Base-by-base conservation (phyloP, 2,329 filamentous ascomycete genomes). In the Thyridium curvatum region DNA sequence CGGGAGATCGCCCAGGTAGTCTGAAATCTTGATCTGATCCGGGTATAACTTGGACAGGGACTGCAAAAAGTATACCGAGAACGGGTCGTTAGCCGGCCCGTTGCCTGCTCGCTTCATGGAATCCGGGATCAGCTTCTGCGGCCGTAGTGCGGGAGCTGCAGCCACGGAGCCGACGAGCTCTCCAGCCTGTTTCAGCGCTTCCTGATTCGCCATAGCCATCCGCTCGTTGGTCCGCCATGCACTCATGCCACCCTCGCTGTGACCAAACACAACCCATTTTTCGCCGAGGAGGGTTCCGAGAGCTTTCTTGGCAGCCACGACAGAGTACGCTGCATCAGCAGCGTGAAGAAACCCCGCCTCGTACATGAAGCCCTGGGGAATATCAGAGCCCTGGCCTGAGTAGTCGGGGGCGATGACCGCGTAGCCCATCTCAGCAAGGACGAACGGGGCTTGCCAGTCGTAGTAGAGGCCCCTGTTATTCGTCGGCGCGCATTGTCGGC, bases 241-340 rank as follows among this genome's bases (percentile, higher is more conserved):
- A 1, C 50, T 49, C 44, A 51, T 42, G 8, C 51, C 51, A 1
- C 51, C 51, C 16, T 53, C 50, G 35, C 50, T 52, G 17, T 53
- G 51, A 1, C 51, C 51, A 1, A 40, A 18, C 1, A 51, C 42
- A 3, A 43, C 49, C 50, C 50, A 53, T n/a, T 53, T 46, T 8
- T 47, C 34, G 12, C 41, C 42, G 0, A 53, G 29, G 0, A 39
- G 29, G 2, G 37, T 21, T 4, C 47, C 43, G 0, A 53, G 26
- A 12, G 34, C 37, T 10, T 41, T 47, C 4, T 48, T 38, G 1
- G 46, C 48, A 2, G 50, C 50, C 3, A 44, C 9, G 13, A 52
- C 28, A 3, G 41, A 37, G 1, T 42, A 44, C 2, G 38, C 41
- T 5, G 43, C 40, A 35, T 52, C 49, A 8, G 41, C 48, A 1